Evolutionary conservation across 192 early-diverging fungal species (phyloP).

Genomic region (Mortierella antarctica): DNA sequence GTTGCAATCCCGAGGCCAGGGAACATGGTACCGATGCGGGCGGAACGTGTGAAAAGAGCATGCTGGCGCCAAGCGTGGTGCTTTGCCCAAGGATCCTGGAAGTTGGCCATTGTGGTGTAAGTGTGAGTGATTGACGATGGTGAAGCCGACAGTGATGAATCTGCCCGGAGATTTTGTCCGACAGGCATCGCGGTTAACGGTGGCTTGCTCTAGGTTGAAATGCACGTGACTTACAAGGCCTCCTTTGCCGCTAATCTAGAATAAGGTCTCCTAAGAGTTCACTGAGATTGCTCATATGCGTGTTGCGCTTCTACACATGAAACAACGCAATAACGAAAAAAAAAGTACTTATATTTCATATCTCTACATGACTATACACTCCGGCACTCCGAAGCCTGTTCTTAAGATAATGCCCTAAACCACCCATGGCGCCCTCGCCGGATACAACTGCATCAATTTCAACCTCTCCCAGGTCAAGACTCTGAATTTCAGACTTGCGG

Average conservation of each 20-base stretch:
- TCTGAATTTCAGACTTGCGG: constrained; percentile 40
- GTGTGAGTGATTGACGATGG: background rate
- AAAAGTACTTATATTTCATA: too few relatives aligned
- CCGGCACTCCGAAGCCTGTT: background rate
- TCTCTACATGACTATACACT: too few relatives aligned
- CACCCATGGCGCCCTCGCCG: background rate
- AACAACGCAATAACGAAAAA: too few relatives aligned
- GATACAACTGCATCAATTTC: background rate
- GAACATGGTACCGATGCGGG: constrained; percentile 73
- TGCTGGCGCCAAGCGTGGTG: constrained; percentile 80
- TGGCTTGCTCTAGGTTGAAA: background rate
- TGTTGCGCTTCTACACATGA: too few relatives aligned
- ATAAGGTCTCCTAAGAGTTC: too few relatives aligned
- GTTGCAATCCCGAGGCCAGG: constrained; percentile 83
- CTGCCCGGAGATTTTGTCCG: background rate
- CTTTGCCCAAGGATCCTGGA: constrained; percentile 81
- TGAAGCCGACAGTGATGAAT: background rate
- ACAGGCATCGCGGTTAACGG: background rate
- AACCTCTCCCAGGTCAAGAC: constrained; percentile 4
- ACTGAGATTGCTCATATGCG: too few relatives aligned
- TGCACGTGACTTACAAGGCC: background rate
- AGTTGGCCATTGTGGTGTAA: constrained; percentile 46
- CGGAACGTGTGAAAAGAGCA: constrained; percentile 72
- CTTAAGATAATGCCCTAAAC: background rate
- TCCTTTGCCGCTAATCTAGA: too few relatives aligned